Evolutionary conservation across 1,139 yeast genomes (phyloP), one percentile per base, ranked within the genome.

Genomic region (Sugiyamaella pinicola): DNA sequence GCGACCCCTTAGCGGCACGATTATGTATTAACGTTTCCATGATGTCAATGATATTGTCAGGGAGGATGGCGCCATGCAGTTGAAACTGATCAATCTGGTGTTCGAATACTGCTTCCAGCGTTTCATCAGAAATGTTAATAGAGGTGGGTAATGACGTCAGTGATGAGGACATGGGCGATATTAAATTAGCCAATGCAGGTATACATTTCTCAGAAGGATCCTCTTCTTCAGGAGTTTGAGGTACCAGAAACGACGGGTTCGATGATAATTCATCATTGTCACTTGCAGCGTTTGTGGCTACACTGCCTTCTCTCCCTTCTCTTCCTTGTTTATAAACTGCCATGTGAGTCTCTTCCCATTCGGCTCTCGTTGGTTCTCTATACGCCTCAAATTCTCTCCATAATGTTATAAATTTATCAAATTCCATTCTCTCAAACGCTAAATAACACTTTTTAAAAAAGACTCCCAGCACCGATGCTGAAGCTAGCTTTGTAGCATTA

Each of bases 11-110:
- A 2, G 31, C 7, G 13, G 22, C 17, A 3, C 31, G 31, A 29
- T 17, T 21, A 24, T 24, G 8, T 1, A 85, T 73, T 77, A 85
- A 77, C 10, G 74, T 60, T 5, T 65, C 63, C 65, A 86, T 71
- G 2, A 81, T 72, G 9, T 70, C 66, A 48, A 72, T 69, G 37
- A 85, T 66, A 12, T 72, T 64, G 2, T 71, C 68, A 0, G 87
- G 83, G 0, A 83, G 74, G 2, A 55, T 51, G 4, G 57, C 55
- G 2, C 62, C 63, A 45, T 10, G 78, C 73, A 0, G 70, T 58
- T 85, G 87, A 18, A 85, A 67, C 3, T 79, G 67, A n/a, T 72
- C 70, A 9, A 84, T 79, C 60, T 84, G 89, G 43, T 76, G 74
- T 49, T 81, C 81, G 17, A 85, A 69, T 48, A 84, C 66, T 7